Base-by-base conservation (phyloP, 441 rosid genomes). In the Hura crepitans region DNA sequence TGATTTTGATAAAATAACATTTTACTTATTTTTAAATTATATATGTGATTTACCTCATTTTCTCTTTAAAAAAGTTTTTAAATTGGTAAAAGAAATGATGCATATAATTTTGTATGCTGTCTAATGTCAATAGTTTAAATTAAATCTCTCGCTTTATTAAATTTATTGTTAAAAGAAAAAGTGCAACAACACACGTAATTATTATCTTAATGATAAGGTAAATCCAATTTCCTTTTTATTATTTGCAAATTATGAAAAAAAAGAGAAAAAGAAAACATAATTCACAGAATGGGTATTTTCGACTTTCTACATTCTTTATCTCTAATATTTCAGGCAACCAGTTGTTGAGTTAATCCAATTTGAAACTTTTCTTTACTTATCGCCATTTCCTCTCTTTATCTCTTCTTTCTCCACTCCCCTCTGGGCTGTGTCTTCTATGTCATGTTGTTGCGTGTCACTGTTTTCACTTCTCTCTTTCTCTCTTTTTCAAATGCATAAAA, bases 401-500 rank as follows among this genome's bases (percentile, higher is more conserved):
- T 46, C 23, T 65, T 53, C 30, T 45, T 28, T 8, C 1, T 8
- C 7, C 5, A 30, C 10, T 9, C 31, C 3, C 25, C 25, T 54
- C 59, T 10, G 11, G 2, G 30, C 14, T 22, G 53, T 23, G 3
- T 0, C 30, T 12, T 49, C n/a, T 18, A 49, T 71, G 62, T 69
- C 66, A 58, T 77, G 70, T 28, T 28, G 20, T 35, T 56, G n/a
- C n/a, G n/a, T n/a, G n/a, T n/a, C n/a, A n/a, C n/a, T 56, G 75
- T 77, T 56, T 74, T 53, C 58, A 62, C 17, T 53, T 27, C 0
- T 25, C 1, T 23, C 10, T 66, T 61, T 68, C 79, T 7, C 55
- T 65, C 53, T 69, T 70, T 65, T 39, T 77, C 80, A 80, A 42
- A 80, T 82, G 89, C 83, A 54, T 73, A 73, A 79, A 70, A 77